Evolutionary conservation across 768 basidiomycete species (phyloP), one percentile per base, ranked within the genome.

Genomic region (Rubroboletus satanas): DNA sequence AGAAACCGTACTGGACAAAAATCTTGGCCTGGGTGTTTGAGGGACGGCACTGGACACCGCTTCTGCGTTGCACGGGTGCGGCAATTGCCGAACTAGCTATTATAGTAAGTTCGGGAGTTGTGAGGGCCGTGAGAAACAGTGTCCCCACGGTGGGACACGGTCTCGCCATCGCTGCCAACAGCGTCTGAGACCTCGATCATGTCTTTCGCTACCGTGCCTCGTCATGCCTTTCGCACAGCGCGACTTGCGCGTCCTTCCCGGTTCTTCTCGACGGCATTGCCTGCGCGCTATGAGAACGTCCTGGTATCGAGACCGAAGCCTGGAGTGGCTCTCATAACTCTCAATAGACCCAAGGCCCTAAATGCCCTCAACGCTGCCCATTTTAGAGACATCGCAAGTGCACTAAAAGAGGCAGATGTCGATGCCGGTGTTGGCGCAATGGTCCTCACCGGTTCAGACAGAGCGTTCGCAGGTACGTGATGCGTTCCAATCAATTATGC

Each of bases 381-480:
- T 54, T 88, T 98, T 69, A 72, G 72, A 14, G 91, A 94, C 68
- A 78, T 98, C 43, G 92, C 94, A 65, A 75, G 80, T 28, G 93
- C 93, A 6, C 70, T 97, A 44, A 77, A 73, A 37, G 80, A 82
- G 32, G 83, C 85, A 3, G 90, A 94, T 55, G 73, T 68, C 15
- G 93, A 98, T 66, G 77, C 80, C 32, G 71, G 74, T 7, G 75
- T 95, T 35, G 84, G 90, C 43, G 92, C 93, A 6, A 82, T 98
- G 65, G 93, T 99, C 14, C 70, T 99, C 51, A 98, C 96, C 1
- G 96, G 96, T 2, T 90, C 88, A 28, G 90, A 91, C 58, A 88
- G 79, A 71, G 95, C 93, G 4, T 99, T 99, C 69, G 96, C 96
- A 55, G 93, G 93, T 88, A 63, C 56, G 86, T 60, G 41, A 12